A percentile compares a stretch with the other conserved stretches of the same genome.
These are phyloP conservation scores for Elaphomyces granulatus DNA, from an alignment of 495 filamentous ascomycete species.

Conservation along the genomic window DNA sequence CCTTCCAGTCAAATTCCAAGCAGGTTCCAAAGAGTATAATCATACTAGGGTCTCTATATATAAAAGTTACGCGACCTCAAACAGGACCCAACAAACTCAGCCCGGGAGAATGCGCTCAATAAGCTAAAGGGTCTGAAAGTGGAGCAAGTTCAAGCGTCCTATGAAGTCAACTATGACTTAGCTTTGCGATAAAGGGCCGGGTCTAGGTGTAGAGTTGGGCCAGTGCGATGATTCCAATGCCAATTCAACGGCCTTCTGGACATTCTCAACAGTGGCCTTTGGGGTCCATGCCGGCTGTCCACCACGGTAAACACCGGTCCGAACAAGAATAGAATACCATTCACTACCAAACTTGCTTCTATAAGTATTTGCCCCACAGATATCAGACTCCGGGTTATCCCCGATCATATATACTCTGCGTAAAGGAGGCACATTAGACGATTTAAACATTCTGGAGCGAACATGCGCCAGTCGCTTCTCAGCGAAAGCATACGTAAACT, in stretches of 20 bases:
- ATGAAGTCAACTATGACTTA: too few relatives aligned
- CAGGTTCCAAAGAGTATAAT: too few relatives aligned
- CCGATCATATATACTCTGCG: conserved; percentile 88
- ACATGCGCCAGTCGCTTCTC: conserved; percentile 55
- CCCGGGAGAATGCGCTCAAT: too few relatives aligned
- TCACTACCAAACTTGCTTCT: conserved; percentile 45
- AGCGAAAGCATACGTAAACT: conserved; percentile 67
- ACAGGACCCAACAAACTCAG: too few relatives aligned
- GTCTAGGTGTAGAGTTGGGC: too few relatives aligned
- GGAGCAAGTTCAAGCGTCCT: too few relatives aligned
- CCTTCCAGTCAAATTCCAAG: too few relatives aligned
- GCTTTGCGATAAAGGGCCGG: too few relatives aligned
- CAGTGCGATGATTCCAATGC: conserved; percentile 38
- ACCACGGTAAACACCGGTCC: conserved; percentile 62
- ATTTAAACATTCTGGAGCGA: conserved; percentile 32
- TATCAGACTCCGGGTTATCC: conserved; percentile 89
- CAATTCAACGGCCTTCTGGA: conserved; percentile 50
- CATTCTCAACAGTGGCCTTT: conserved; percentile 49
- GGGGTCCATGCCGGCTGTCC: conserved; percentile 45
- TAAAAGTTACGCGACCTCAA: too few relatives aligned
- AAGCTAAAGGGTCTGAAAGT: too few relatives aligned
- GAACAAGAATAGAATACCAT: conserved; percentile 72
- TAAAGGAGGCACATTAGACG: conserved; percentile 29
- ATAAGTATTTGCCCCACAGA: conserved; percentile 75
- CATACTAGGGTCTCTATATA: too few relatives aligned